A percentile compares a stretch with the other conserved stretches of the same genome.
These are phyloP conservation scores for Solanum medicagineum DNA, from an alignment of 257 asterid genomes.

Conservation along the genomic window DNA sequence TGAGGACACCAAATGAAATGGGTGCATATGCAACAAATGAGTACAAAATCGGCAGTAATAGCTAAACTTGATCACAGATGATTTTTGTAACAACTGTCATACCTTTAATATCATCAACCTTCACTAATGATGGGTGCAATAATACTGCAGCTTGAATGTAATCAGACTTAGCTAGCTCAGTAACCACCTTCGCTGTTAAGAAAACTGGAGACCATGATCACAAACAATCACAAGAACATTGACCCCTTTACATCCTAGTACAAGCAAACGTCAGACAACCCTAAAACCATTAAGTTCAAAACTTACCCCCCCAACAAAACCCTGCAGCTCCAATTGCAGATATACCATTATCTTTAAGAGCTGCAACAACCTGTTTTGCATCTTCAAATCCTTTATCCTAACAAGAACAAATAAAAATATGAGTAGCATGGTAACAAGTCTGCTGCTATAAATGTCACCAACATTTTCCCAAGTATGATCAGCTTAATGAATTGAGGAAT, in stretches of 20 bases:
- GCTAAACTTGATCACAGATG: neutral
- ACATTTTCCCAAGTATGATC: neutral
- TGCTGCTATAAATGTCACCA: neutral
- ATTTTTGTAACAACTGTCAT: neutral
- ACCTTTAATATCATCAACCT: slow-evolving; percentile 46
- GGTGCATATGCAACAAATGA: neutral
- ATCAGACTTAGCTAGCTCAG: slow-evolving; percentile 26
- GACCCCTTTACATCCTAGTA: neutral
- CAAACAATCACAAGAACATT: neutral
- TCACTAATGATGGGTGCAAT: slow-evolving; percentile 43
- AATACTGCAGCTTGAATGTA: slow-evolving; percentile 48
- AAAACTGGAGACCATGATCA: neutral
- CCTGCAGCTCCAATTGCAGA: slow-evolving; percentile 53
- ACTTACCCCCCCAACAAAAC: slow-evolving; percentile 56
- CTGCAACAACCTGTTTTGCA: slow-evolving; percentile 28
- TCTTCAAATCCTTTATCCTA: slow-evolving; percentile 47
- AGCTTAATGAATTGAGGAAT: neutral
- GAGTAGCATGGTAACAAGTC: neutral
- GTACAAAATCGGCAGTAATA: neutral
- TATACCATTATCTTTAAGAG: slow-evolving; percentile 34
- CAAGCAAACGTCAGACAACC: neutral
- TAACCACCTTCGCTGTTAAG: slow-evolving; percentile 48
- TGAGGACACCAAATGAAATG: neutral
- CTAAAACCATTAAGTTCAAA: neutral
- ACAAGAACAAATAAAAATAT: neutral